Base-by-base conservation (phyloP, 228 moss, liverwort and hornwort genomes). In the Sphagnum fallax region DNA sequence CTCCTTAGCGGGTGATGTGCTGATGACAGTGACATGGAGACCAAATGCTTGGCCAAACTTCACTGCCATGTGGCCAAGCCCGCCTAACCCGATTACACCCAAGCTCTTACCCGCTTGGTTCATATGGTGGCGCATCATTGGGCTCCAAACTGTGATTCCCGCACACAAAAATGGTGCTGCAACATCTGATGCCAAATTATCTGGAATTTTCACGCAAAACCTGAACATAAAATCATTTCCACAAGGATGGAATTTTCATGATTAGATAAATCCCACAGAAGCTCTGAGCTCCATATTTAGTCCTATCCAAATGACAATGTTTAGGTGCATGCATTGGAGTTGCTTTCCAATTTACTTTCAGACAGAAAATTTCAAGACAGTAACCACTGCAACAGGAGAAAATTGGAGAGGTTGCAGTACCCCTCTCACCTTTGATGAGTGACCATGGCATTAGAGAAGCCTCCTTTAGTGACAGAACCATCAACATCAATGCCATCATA, bases 1-100 rank as follows among this genome's bases (percentile, higher is more conserved):
- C 75, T 83, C 81, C 70, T 87, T 89, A 4, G 66, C 52, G 1
- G 52, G 53, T 0, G 91, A 87, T 4, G 87, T 89, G 67, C 89
- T 92, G 18, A 89, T 72, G 4, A 91, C 87, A 0, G 83, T 89
- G 4, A 91, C 87, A 65, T 74, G 62, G 69, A 74, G 73, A 52
- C 91, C 89, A 71, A 89, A 80, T 6, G 87, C 87, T 69, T 92
- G 87, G 14, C 84, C 89, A 60, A 92, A 72, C 55, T 80, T 81
- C n/a, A 80, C 83, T 7, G 92, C 87, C 75, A 89, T 68, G 61
- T 82, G 78, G 13, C 75, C 78, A 8, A 92, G 71, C 0, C 92
- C 92, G 16, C 89, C 89, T 61, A 92, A 74, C 6, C 87, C 85
- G 6, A 85, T 69, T 16, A 92, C 72, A 11, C 75, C 92, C 48